These are phyloP conservation scores for Kodamaea hsintzibuensis DNA, from an alignment of 805 yeast species.

Conservation along the genomic window DNA sequence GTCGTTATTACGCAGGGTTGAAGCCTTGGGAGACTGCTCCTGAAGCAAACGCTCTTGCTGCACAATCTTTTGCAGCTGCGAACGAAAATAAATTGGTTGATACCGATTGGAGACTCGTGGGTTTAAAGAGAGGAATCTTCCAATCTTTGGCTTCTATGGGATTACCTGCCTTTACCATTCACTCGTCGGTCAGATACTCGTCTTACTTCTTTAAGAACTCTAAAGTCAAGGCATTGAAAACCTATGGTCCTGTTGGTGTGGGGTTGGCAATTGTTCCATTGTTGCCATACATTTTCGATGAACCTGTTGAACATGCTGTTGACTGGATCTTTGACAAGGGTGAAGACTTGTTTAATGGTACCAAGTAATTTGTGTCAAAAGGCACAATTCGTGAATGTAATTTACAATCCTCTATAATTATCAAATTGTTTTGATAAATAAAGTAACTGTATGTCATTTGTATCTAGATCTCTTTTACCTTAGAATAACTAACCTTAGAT, in stretches of 20 bases:
- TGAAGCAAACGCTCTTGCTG: conserved; percentile 38
- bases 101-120: conserved; percentile 67
- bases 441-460: no score
- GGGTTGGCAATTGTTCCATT: conserved; percentile 78
- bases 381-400: no score
- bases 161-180: conserved; percentile 83
- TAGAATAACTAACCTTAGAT: no score
- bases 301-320: conserved; percentile 73
- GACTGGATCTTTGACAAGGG: conserved; percentile 62
- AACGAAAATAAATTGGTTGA: conserved; percentile 34
- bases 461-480: no score
- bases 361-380: not conserved
- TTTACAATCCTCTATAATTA: not conserved
- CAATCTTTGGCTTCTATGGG: conserved; percentile 86
- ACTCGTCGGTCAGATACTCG: conserved; percentile 70
- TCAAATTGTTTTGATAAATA: not conserved
- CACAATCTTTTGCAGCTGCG: conserved; percentile 28
- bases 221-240: conserved; percentile 46
- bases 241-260: conserved; percentile 76
- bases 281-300: conserved; percentile 76
- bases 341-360: conserved; percentile 27
- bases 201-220: conserved; percentile 60
- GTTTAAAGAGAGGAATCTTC: conserved; percentile 71
- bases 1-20: conserved; percentile 58
- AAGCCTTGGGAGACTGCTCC: conserved; percentile 68